phyloP scores from a whole-genome alignment of 352 stramenopile genomes.

The Phytophthora cactorum region DNA sequence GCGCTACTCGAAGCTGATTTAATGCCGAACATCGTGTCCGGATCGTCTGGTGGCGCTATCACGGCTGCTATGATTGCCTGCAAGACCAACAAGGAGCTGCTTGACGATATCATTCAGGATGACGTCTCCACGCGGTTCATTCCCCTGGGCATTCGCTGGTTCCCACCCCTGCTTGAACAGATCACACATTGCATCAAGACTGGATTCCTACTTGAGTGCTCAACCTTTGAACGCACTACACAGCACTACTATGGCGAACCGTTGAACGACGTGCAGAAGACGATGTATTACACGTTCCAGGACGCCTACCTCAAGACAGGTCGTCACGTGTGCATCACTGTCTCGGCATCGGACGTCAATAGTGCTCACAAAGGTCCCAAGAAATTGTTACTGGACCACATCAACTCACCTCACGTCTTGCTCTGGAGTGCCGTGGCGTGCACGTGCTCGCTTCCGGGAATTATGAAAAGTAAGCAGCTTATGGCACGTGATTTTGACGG shows the following conservation, averaged over 20 bases:
- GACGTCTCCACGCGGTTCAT: conserved; percentile 68
- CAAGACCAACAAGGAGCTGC: conserved; percentile 86
- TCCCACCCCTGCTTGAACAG: conserved; percentile 87
- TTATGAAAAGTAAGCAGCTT: conserved; percentile 93
- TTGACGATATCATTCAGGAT: conserved; percentile 65
- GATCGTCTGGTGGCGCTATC: conserved; percentile 93
- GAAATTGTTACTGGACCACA: conserved; percentile 93
- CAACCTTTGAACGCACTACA: conserved; percentile 82
- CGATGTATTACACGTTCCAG: conserved; percentile 91
- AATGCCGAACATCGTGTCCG: conserved; percentile 94
- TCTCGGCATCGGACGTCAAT: conserved; percentile 91
- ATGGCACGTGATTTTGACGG: conserved; percentile 83
- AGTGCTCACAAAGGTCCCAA: conserved; percentile 76
- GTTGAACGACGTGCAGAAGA: conserved; percentile 48
- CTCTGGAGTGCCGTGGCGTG: conserved; percentile 91
- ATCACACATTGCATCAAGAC: conserved; percentile 90
- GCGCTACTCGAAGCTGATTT: conserved; percentile 89
- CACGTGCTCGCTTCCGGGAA: conserved; percentile 91
- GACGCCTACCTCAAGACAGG: conserved; percentile 93
- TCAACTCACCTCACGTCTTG: conserved; percentile 93
- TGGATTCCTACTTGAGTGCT: conserved; percentile 90
- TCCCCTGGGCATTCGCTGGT: conserved; percentile 73
- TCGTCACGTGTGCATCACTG: conserved; percentile 95
- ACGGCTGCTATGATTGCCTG: conserved; percentile 86
- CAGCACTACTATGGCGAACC: conserved; percentile 93